Evolutionary conservation across 2,329 filamentous ascomycete species (phyloP), one percentile per base, ranked within the genome.

Genomic region (Chalaropsis thielavioides): DNA sequence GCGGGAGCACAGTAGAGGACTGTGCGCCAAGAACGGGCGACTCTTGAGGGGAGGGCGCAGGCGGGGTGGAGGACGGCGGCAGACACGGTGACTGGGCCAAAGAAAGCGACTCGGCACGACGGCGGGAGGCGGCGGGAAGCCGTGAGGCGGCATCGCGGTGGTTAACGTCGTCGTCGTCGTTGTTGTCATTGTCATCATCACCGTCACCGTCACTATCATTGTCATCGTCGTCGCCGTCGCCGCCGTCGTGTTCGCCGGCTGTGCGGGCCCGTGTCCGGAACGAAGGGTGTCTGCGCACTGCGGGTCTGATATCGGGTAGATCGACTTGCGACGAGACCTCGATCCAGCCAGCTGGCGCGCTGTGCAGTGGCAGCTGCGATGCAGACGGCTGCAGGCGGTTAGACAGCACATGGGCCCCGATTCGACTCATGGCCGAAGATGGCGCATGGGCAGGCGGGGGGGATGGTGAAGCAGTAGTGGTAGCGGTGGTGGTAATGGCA

Each of bases 261-360:
- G 11, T 15, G 43, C 31, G 56, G n/a, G 27, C 27, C 13, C 60
- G 60, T 27, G 22, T 31, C 5, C 51, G 51, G 27, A 24, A 56
- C 27, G 51, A 56, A 13, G 5, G 4, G 17, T 38, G 27, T 40
- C 61, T 64, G 13, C 62, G 58, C 11, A 64, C 46, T 8, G 46
- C 62, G 35, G 56, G 65, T 22, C 65, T 49, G 15, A 64, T 49
- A 61, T 67, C 65, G 15, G 65, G 65, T 11, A 64, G 22, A 19
- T 67, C 65, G 41, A 67, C 56, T 31, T 67, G 65, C 11, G 65
- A 67, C 19, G 65, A 67, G 17, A 67, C 62, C 24, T 64, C 62
- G 56, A 67, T 64, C 65, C 65, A 67, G n/a, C 65, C 65, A 11
- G 60, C 58, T 3, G 64, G 64, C 3, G 51, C 43, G 17, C 54